These are phyloP conservation scores for Amylostereum areolatum DNA, from an alignment of 1,284 basidiomycete genomes.

Conservation along the genomic window DNA sequence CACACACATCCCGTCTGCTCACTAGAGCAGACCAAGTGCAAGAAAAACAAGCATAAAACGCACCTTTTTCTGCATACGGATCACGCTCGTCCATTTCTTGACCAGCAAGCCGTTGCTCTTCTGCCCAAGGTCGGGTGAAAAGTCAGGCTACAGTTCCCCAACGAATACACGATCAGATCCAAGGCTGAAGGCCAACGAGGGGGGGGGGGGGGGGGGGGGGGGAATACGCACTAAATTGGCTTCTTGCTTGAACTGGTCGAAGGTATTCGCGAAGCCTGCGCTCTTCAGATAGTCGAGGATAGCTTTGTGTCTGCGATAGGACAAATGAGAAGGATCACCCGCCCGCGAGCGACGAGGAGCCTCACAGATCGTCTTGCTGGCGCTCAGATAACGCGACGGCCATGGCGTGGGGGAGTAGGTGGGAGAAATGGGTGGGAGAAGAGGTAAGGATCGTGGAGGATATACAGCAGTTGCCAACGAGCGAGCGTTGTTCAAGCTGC, in stretches of 20 bases:
- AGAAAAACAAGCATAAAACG: slow-evolving; percentile 13
- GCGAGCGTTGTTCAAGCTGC: too few species aligned
- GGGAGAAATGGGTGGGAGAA: too few species aligned
- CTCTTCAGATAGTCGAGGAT: slow-evolving; percentile 75
- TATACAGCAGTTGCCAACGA: too few species aligned
- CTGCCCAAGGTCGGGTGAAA: slow-evolving; percentile 55
- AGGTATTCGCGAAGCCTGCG: slow-evolving; percentile 56
- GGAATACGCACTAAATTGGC: slow-evolving; percentile 16
- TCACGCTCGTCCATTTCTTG: slow-evolving; percentile 82
- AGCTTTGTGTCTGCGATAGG: slow-evolving; percentile 59
- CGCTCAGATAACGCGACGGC: slow-evolving; percentile 47
- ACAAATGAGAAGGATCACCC: neutral
- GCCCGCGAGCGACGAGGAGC: neutral
- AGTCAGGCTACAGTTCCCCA: slow-evolving; percentile 32
- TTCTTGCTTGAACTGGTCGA: slow-evolving; percentile 58
- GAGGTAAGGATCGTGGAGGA: too few species aligned
- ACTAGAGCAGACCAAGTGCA: too few species aligned
- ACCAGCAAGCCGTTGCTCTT: slow-evolving; percentile 64
- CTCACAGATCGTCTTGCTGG: slow-evolving; percentile 72
- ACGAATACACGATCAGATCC: neutral
- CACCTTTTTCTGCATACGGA: slow-evolving; percentile 77
- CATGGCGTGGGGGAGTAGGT: slow-evolving; percentile 5
- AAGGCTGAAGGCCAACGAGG: too few species aligned
- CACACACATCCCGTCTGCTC: too few species aligned
- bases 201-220: too few species aligned